These are phyloP conservation scores for Tolypocladium amazonense DNA, from an alignment of 2,329 filamentous ascomycete genomes.

Conservation along the genomic window DNA sequence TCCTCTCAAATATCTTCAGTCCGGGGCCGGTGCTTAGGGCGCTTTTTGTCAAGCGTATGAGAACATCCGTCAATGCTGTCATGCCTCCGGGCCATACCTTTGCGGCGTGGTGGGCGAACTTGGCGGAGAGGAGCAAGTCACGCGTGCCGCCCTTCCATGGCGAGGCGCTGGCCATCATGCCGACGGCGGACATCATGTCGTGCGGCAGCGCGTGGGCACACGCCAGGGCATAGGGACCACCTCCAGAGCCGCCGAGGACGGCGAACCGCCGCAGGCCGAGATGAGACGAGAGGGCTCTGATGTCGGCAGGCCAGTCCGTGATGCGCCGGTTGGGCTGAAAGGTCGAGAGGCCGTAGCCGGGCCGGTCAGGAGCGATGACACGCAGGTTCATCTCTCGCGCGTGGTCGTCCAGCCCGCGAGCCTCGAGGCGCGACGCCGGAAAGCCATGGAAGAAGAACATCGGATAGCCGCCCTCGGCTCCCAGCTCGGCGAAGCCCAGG, in stretches of 20 bases:
- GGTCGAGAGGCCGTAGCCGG: conserved; percentile 30
- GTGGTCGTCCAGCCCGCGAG: conserved; percentile 11
- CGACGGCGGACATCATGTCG: conserved; percentile 19
- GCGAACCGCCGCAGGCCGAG: conserved; percentile 18
- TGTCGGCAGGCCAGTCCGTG: conserved; percentile 22
- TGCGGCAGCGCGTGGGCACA: conserved; percentile 19
- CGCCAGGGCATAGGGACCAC: conserved; percentile 24
- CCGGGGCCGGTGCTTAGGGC: not conserved
- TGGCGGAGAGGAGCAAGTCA: conserved; percentile 13
- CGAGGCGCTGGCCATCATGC: conserved; percentile 24
- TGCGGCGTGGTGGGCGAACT: conserved; percentile 7
- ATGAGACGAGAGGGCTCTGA: conserved; percentile 6
- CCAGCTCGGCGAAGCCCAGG: conserved; percentile 30
- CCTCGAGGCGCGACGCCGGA: conserved; percentile 29
- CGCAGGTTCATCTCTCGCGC: conserved; percentile 17
- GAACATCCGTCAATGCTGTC: not conserved
- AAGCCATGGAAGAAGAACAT: conserved; percentile 32
- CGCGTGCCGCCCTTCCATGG: conserved; percentile 22
- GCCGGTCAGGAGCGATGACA: conserved; percentile 28
- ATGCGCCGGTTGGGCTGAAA: conserved; percentile 19
- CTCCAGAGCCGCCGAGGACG: conserved; percentile 23
- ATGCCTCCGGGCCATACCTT: conserved; percentile 3
- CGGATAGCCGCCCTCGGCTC: conserved; percentile 16
- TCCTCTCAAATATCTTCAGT: not conserved
- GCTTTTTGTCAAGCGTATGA: not conserved